phyloP scores from a whole-genome alignment of 2,329 filamentous ascomycete species.

The Whalleya microplaca region DNA sequence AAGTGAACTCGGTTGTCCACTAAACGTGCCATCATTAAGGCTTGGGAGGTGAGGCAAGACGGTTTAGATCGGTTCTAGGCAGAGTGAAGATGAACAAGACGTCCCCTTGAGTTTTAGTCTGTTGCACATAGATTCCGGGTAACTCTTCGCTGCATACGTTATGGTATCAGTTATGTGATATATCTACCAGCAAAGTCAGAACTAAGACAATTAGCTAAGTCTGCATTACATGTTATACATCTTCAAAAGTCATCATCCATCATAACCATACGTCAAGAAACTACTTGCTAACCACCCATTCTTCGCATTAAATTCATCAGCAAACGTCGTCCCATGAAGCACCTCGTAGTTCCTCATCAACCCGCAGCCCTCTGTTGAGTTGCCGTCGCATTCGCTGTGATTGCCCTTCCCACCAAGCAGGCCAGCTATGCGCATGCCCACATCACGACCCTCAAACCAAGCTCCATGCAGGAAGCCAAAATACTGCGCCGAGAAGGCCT shows the following conservation, averaged over 20 bases:
- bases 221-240: constrained; percentile 1
- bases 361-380: constrained; percentile 32
- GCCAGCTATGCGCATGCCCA: constrained; percentile 48
- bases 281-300: constrained; percentile 46
- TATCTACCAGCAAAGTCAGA: too few species aligned
- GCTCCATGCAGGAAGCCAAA: constrained; percentile 69
- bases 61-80: constrained; percentile 53
- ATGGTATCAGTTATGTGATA: too few species aligned
- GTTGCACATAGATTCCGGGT: too few species aligned
- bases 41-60: constrained; percentile 54
- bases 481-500: constrained; percentile 64
- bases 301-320: constrained; percentile 37
- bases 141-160: too few species aligned
- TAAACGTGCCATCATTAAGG: constrained; percentile 63
- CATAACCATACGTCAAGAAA: constrained; percentile 34
- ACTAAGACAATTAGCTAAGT: neutral
- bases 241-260: constrained; percentile 1
- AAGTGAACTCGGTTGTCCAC: constrained; percentile 59
- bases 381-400: constrained; percentile 21
- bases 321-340: constrained; percentile 41
- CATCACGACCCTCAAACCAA: constrained; percentile 59
- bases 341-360: constrained; percentile 33
- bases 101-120: too few species aligned
- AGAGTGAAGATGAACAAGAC: constrained; percentile 15
- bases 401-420: constrained; percentile 32